Percentiles rank a stretch among this genome's conserved stretches.
phyloP scores from a whole-genome alignment of 2,329 filamentous ascomycete species.

The Lachnellula arida region DNA sequence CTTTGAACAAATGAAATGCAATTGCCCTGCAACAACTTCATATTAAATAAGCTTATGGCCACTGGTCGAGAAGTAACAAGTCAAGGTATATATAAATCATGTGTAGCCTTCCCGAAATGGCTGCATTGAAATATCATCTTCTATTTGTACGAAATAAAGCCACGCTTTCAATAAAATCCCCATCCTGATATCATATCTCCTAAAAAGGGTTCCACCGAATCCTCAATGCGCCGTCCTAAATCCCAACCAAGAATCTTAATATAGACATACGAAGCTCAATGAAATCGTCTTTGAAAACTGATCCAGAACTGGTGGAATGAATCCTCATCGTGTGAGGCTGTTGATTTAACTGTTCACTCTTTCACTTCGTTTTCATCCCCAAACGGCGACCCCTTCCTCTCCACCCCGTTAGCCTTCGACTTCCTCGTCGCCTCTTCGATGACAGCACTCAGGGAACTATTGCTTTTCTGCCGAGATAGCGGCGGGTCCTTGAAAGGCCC shows the following conservation, averaged over 20 bases:
- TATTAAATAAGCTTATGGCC: no score
- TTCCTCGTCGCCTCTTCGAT: conserved; percentile 47
- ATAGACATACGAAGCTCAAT: conserved; percentile 24
- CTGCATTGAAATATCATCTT: conserved; percentile 9
- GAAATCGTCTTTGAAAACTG: conserved; percentile 11
- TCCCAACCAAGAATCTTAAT: conserved; percentile 16
- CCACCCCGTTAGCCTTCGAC: conserved; percentile 30
- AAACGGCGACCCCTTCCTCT: conserved; percentile 46
- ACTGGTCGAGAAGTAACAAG: background rate
- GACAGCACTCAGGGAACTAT: conserved; percentile 49
- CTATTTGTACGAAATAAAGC: conserved; percentile 7
- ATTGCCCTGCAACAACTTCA: background rate
- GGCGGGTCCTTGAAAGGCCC: conserved; percentile 58
- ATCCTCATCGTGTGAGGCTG: conserved; percentile 10
- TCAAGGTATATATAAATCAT: no score
- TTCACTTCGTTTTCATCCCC: conserved; percentile 54
- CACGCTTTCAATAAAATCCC: conserved; percentile 4
- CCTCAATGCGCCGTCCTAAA: conserved; percentile 18
- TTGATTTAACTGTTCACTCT: conserved; percentile 29
- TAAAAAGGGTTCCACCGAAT: background rate
- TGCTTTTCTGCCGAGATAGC: conserved; percentile 34
- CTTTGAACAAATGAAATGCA: background rate
- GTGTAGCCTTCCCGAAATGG: background rate
- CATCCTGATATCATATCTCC: conserved; percentile 6
- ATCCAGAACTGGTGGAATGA: conserved; percentile 4